phyloP scores from a whole-genome alignment of 306 rosid genomes.

The Cucumis melo region DNA sequence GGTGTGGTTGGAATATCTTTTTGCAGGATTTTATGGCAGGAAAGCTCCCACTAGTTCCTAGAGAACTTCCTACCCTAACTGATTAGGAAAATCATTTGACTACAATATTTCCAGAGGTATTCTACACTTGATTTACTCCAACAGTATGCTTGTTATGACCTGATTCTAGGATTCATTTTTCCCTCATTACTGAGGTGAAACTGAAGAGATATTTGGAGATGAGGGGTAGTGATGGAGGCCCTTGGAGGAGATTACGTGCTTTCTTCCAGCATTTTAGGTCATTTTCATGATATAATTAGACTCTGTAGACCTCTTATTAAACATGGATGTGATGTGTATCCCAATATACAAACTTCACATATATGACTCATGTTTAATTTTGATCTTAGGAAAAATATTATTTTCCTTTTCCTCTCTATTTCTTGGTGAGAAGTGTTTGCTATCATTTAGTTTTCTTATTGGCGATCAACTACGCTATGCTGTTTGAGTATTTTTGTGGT shows the following conservation, averaged over 20 bases:
- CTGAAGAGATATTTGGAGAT: conserved; percentile 96
- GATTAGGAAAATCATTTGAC: conserved; percentile 99
- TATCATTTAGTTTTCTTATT: not conserved
- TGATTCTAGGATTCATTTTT: conserved; percentile 8
- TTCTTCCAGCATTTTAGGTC: conserved; percentile 98
- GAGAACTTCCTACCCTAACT: conserved; percentile 81
- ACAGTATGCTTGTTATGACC: conserved; percentile 9
- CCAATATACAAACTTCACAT: too few relatives aligned
- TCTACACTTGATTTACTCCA: conserved; percentile 5
- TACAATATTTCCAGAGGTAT: conserved; percentile 90
- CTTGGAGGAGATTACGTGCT: conserved; percentile 98
- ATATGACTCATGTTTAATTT: too few relatives aligned
- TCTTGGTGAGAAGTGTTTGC: too few relatives aligned
- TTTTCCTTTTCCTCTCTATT: too few relatives aligned
- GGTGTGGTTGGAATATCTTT: not conserved
- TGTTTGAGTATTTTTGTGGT: not conserved
- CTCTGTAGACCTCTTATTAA: conserved; percentile 5
- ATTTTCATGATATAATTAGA: conserved; percentile 13
- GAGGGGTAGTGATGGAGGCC: conserved; percentile 99
- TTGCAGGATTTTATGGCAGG: conserved; percentile 87
- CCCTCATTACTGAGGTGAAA: conserved; percentile 55
- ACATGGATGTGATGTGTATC: not conserved
- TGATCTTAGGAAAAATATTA: too few relatives aligned
- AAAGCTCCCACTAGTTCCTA: conserved; percentile 67
- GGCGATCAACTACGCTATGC: not conserved